Conservation (phyloP, 1,139 yeast genomes). For the Yamadazyma dushanensis region DNA sequence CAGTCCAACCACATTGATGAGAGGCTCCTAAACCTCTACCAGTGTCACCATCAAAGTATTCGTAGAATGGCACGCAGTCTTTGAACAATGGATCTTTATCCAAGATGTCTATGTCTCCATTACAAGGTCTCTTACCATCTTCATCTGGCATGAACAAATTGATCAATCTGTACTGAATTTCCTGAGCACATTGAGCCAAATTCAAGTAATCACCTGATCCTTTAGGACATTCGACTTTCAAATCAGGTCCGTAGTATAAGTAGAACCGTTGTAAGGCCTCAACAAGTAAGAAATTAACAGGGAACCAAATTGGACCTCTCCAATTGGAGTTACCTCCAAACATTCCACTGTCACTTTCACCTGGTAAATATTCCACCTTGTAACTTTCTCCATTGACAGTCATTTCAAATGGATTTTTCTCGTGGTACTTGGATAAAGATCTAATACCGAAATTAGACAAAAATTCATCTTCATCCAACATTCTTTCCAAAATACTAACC, state of each 20-base stretch:
- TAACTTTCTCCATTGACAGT: constrained; percentile 78
- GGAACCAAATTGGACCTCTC: constrained; percentile 99
- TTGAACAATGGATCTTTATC: constrained; percentile 74
- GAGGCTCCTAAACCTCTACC: constrained; percentile 95
- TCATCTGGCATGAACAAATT: constrained; percentile 75
- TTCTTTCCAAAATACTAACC: constrained; percentile 69
- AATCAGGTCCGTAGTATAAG: constrained; percentile 83
- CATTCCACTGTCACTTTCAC: constrained; percentile 92
- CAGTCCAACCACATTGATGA: constrained; percentile 98
- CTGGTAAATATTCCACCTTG: constrained; percentile 80
- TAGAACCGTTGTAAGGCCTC: constrained; percentile 90
- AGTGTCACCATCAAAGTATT: constrained; percentile 92
- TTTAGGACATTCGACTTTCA: constrained; percentile 88
- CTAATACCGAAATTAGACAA: constrained; percentile 86
- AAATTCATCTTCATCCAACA: constrained; percentile 89
- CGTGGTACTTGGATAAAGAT: constrained; percentile 85
- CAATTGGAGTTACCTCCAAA: constrained; percentile 98
- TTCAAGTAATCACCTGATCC: constrained; percentile 82
- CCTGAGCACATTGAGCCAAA: constrained; percentile 91
- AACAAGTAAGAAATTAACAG: constrained; percentile 82
- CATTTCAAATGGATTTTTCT: constrained; percentile 84
- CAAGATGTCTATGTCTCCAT: constrained; percentile 64
- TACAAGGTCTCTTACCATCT: constrained; percentile 73
- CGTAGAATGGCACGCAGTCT: constrained; percentile 80
- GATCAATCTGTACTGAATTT: constrained; percentile 83